phyloP scores from a whole-genome alignment of 2,329 filamentous ascomycete species.

The Aspergillus oerlinghausenensis region DNA sequence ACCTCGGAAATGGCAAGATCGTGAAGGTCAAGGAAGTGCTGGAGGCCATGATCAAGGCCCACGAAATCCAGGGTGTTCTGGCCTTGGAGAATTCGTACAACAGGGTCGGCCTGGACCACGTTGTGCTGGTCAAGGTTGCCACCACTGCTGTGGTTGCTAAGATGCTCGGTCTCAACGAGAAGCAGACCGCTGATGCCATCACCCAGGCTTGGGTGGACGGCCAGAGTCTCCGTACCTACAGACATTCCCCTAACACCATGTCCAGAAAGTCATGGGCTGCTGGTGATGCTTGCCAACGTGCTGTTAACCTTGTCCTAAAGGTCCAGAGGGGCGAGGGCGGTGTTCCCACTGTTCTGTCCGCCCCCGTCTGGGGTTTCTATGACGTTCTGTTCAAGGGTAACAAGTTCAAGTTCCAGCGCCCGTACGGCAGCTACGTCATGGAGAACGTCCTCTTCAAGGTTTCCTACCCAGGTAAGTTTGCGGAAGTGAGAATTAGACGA shows the following conservation, averaged over 20 bases:
- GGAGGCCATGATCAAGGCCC: constrained; percentile 97
- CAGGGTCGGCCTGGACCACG: constrained; percentile 96
- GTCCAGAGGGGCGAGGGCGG: constrained; percentile 88
- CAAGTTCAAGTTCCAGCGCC: constrained; percentile 91
- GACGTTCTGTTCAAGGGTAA: constrained; percentile 96
- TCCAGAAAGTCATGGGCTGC: constrained; percentile 98
- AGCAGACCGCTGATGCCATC: constrained; percentile 90
- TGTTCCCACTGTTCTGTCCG: constrained; percentile 86
- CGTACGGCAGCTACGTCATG: constrained; percentile 98
- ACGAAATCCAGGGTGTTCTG: constrained; percentile 97
- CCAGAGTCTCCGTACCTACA: constrained; percentile 92
- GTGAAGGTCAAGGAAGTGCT: constrained; percentile 87
- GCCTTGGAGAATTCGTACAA: constrained; percentile 98
- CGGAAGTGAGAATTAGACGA: neutral
- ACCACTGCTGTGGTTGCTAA: constrained; percentile 91
- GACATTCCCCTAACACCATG: constrained; percentile 98
- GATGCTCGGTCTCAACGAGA: constrained; percentile 84
- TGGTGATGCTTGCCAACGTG: constrained; percentile 93
- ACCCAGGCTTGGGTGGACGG: constrained; percentile 98
- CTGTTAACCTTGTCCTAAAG: constrained; percentile 86
- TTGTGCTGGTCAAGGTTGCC: constrained; percentile 96
- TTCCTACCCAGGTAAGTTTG: constrained; percentile 76
- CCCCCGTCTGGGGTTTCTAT: constrained; percentile 96
- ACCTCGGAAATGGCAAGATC: constrained; percentile 66
- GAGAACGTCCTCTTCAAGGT: constrained; percentile 99